A percentile compares a stretch with the other conserved stretches of the same genome.
Evolutionary conservation across 768 basidiomycete species (phyloP).

Genomic region (Leccinum boreale): DNA sequence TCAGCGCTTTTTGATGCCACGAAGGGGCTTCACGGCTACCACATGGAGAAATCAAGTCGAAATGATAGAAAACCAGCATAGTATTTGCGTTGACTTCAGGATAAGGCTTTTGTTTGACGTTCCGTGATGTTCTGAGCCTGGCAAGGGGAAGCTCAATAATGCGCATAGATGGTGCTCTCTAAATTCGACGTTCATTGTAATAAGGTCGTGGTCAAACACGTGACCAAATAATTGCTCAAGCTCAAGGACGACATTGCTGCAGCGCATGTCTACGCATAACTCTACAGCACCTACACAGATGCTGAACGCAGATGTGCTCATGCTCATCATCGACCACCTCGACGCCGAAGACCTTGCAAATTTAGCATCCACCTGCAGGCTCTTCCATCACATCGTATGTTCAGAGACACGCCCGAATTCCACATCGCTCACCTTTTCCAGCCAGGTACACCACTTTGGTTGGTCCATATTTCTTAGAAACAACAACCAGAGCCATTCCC

Average conservation of each 20-base stretch:
- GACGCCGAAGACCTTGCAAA: conserved; percentile 39
- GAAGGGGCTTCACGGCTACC: conserved; percentile 33
- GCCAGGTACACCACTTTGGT: conserved; percentile 52
- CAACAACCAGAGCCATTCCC: conserved; percentile 50
- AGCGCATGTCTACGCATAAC: too few relatives aligned
- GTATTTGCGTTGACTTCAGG: conserved; percentile 10
- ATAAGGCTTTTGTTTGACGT: conserved; percentile 5
- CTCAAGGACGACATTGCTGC: background rate
- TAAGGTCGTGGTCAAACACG: conserved; percentile 12
- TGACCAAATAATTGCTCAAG: conserved; percentile 5
- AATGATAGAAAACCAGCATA: conserved; percentile 43
- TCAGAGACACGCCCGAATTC: background rate
- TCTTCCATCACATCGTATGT: conserved; percentile 39
- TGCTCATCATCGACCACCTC: conserved; percentile 49
- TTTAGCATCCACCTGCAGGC: conserved; percentile 30
- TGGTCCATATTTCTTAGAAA: conserved; percentile 52
- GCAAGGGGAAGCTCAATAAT: conserved; percentile 47
- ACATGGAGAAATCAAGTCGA: conserved; percentile 27
- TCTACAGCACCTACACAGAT: too few relatives aligned
- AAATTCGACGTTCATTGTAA: conserved; percentile 21
- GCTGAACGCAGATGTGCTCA: too few relatives aligned
- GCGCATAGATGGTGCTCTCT: conserved; percentile 34
- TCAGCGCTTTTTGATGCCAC: conserved; percentile 29
- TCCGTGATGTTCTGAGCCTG: conserved; percentile 17
- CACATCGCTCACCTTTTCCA: background rate